Evolutionary conservation across 1,284 basidiomycete genomes (phyloP), one percentile per base, ranked within the genome.

Genomic region (Rhodotorula sp.): DNA sequence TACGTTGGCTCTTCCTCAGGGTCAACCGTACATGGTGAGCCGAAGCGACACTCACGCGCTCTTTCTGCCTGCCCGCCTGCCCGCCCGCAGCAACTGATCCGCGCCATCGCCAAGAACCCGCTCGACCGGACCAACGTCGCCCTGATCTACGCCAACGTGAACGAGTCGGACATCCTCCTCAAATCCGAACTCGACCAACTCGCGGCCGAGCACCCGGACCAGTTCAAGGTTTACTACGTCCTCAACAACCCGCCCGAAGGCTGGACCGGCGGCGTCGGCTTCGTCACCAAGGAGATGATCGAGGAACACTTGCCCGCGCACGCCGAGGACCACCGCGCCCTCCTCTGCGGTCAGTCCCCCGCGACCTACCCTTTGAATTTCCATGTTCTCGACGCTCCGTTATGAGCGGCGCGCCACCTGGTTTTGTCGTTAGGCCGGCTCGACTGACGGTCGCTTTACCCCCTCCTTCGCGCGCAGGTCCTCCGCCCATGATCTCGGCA

Each of bases 61-160:
- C 31, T 34, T 6, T 34, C 31, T 34, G 3, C 6, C 31, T 34
- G 31, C 31, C 31, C 31, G 31, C 26, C 26, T 31, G 48, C 48
- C 48, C 54, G 1, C 5, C 26, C 18, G 52, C 68, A 80, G 79
- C 97, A 98, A 83, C 93, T 99, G 84, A 90, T 98, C 83, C 88
- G 90, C 74, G 91, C 93, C 39, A 88, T 89, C 16, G 87, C 96
- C 80, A 91, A 92, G 83, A 92, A 96, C 84, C 88, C 91, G 12
- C 80, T 83, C 61, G 96, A 98, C 86, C 85, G 83, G 77, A 98
- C 96, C 48, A 87, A 87, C 79, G 95, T 84, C 91, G 96, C 82
- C 86, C 87, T 99, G 77, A 92, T 99, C 81, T 99, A 98, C 83
- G 96, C 97, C 77, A 99, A 99, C 83, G 93, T 97, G 70, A 79